phyloP scores from a whole-genome alignment of 805 yeast species.

The Cyberlindnera americana region DNA sequence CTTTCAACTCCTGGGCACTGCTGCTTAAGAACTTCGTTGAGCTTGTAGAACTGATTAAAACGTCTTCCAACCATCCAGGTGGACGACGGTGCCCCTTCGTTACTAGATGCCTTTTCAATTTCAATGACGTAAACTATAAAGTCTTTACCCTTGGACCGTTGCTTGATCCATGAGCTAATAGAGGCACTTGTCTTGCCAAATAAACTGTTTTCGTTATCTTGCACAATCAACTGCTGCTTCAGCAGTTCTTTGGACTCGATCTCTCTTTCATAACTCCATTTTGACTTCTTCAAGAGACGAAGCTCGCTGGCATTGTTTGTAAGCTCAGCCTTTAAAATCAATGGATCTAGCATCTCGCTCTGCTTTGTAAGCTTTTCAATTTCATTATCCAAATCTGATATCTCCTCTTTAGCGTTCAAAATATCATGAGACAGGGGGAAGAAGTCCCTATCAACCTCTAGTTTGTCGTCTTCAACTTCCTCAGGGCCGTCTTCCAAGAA shows the following conservation, averaged over 20 bases:
- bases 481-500: constrained; percentile 25
- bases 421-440: constrained; percentile 68
- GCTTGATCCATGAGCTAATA: constrained; percentile 47
- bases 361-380: constrained; percentile 61
- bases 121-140: constrained; percentile 73
- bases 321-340: constrained; percentile 77
- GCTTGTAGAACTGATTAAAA: constrained; percentile 74
- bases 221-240: constrained; percentile 76
- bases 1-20: constrained; percentile 47
- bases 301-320: constrained; percentile 73
- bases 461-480: constrained; percentile 19
- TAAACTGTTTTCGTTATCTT: constrained; percentile 75
- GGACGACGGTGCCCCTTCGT: constrained; percentile 48
- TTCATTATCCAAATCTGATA: constrained; percentile 52
- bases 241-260: constrained; percentile 69
- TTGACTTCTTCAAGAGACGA: constrained; percentile 64
- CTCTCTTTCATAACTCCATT: constrained; percentile 63
- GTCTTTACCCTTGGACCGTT: constrained; percentile 52
- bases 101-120: constrained; percentile 49
- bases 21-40: constrained; percentile 60
- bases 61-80: constrained; percentile 92
- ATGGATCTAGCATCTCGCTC: constrained; percentile 57
- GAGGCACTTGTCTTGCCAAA: constrained; percentile 59
- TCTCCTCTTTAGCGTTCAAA: constrained; percentile 61
- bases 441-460: constrained; percentile 34